Percentiles rank a stretch among this genome's conserved stretches.
These are phyloP conservation scores for Suillus occidentalis DNA, from an alignment of 768 basidiomycete species.

Conservation along the genomic window DNA sequence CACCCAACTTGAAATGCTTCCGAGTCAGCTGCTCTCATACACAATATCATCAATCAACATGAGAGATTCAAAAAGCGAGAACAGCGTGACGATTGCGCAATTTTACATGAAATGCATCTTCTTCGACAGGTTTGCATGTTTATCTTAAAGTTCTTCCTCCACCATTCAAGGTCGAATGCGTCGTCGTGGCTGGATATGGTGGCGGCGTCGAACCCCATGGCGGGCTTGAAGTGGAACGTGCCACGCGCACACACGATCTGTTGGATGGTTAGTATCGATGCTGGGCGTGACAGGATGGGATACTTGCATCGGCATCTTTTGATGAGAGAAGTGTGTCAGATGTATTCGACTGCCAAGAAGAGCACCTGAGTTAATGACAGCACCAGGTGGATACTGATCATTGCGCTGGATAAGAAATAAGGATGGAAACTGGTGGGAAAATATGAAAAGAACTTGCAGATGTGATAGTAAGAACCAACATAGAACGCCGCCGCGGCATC, in stretches of 20 bases:
- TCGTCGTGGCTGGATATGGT: constrained; percentile 30
- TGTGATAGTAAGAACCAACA: no score
- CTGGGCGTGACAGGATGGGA: not conserved
- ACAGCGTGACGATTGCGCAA: not conserved
- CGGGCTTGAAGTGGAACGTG: constrained; percentile 47
- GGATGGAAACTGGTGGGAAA: no score
- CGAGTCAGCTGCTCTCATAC: no score
- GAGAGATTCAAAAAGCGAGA: not conserved
- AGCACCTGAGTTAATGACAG: no score
- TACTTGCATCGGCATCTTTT: constrained; percentile 56
- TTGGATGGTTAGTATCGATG: constrained; percentile 8
- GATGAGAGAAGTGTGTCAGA: not conserved
- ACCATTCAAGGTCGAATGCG: constrained; percentile 30
- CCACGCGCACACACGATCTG: constrained; percentile 58
- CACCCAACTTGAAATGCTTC: no score
- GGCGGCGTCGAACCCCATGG: constrained; percentile 39
- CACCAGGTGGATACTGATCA: no score
- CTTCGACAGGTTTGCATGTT: constrained; percentile 29
- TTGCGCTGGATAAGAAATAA: no score
- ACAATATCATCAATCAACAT: not conserved
- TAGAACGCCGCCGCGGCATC: no score
- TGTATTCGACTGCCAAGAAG: not conserved
- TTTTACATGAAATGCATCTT: constrained; percentile 36
- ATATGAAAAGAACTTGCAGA: no score
- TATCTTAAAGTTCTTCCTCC: constrained; percentile 33